Evolutionary conservation across 1,284 basidiomycete species (phyloP).

Genomic region (Volvariella surrecta): DNA sequence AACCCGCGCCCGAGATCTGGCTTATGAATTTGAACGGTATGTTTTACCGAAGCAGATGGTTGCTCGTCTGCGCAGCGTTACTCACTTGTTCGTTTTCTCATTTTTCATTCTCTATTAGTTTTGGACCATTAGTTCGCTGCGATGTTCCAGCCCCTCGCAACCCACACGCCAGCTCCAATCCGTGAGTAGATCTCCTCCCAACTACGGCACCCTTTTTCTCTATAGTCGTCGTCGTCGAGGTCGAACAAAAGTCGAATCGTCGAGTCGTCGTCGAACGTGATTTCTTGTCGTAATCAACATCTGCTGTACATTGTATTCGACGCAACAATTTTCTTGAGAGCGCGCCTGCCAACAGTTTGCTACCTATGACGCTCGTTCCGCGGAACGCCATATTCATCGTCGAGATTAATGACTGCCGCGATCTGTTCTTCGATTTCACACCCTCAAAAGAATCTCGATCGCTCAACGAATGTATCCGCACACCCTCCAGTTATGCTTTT

Average conservation of each 20-base stretch:
- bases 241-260: conserved; percentile 13
- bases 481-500: conserved; percentile 77
- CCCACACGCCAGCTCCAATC: conserved; percentile 59
- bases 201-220: conserved; percentile 24
- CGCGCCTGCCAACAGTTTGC: conserved; percentile 2
- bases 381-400: conserved; percentile 17
- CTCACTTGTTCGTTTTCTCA: neutral
- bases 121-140: conserved; percentile 72
- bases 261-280: conserved; percentile 9
- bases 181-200: conserved; percentile 48
- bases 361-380: conserved; percentile 12
- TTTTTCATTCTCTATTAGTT: conserved; percentile 33
- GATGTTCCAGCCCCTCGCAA: conserved; percentile 84
- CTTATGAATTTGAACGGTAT: conserved; percentile 82
- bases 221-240: conserved; percentile 21
- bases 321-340: conserved; percentile 10
- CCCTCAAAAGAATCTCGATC: conserved; percentile 33
- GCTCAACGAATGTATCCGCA: conserved; percentile 55
- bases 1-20: conserved; percentile 76
- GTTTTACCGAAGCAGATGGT: conserved; percentile 13
- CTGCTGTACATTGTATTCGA: conserved; percentile 10
- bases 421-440: conserved; percentile 27
- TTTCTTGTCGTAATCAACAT: conserved; percentile 4
- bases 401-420: conserved; percentile 24
- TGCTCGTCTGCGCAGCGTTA: neutral